Evolutionary conservation across 352 stramenopile genomes (phyloP), one percentile per base, ranked within the genome.

Genomic region (Globisporangium mamillatum): DNA sequence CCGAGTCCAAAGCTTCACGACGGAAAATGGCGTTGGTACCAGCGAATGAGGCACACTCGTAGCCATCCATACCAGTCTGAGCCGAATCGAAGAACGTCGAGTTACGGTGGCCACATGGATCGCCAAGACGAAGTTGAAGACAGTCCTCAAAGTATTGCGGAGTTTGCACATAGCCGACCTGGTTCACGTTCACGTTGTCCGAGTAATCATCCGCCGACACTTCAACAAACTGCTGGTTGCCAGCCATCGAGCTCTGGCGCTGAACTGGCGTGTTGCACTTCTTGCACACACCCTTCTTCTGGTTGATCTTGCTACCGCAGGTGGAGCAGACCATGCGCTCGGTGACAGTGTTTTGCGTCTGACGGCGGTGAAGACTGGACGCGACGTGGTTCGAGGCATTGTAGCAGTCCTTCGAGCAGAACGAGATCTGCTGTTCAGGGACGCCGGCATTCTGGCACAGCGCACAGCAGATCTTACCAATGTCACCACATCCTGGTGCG

Each of bases 391-490:
- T 79, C 27, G 82, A 86, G 3, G 82, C 79, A 41, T 89, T 89
- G 74, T 89, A 92, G 71, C 84, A 92, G 63, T 94, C 82, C 72
- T 93, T 93, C 22, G 86, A 94, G 74, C 88, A 95, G 79, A 88
- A 94, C 57, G 80, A 92, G 63, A 94, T 94, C n/a, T 74, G 80
- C 48, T 93, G 82, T 63, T 95, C 88, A 2, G 88, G 88, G 9
- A 95, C 88, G 63, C 88, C 83, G 0, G 86, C 84, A 60, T 90
- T 94, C 73, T 95, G 90, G 76, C 86, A 95, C 54, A 82, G 92
- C 7, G 88, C 83, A 50, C 88, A 95, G 71, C 82, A 95, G 72
- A 95, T 89, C 71, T 91, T 92, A 8, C 79, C 88, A 52, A 93
- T 81, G 48, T 94, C 27, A 6, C 27, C 27, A 32, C 27, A 32